Evolutionary conservation across 805 yeast genomes (phyloP), one percentile per base, ranked within the genome.

Genomic region (Metschnikowia dekortorum): DNA sequence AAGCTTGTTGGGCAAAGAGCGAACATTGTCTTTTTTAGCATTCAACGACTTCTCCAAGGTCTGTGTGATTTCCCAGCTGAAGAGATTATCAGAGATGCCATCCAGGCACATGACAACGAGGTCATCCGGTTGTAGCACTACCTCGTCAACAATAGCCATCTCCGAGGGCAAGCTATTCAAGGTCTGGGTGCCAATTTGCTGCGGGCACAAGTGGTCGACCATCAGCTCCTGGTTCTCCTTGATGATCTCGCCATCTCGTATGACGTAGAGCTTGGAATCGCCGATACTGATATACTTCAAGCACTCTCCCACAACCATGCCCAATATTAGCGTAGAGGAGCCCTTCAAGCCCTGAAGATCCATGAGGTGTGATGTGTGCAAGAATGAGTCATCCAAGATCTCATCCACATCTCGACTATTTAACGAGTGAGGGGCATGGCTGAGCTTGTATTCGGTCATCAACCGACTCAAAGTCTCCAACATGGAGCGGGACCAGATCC

Each of bases 111-210:
- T 54, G 16, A 79, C 60, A 1, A 79, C 58, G 9, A 78, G 56
- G 54, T 79, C 84, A 41, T 70, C 64, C 37, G 66, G 70, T 44
- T 68, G 51, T 10, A 79, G 52, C 42, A 70, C 65, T 35, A 74
- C 60, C 9, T 75, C 70, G 38, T 68, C 71, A 29, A 73, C 75
- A 70, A 78, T 70, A 2, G 79, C 81, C 52, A 78, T 65, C 38
- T 71, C 69, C 4, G 80, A 75, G 1, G 84, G 84, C 30, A 73
- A 47, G 44, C 64, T 61, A 13, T 59, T 61, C 29, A 69, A 58
- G 6, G 76, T 68, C 38, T 77, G 80, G 0, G 84, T 79, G 1
- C 84, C 84, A 7, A 79, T 76, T 54, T 79, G 84, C 53, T 73
- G 68, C 6, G 84, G 84, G 59, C 83, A 79, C 49, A 78, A 58